phyloP scores from a whole-genome alignment of 495 filamentous ascomycete species.

The Platismatia glauca region DNA sequence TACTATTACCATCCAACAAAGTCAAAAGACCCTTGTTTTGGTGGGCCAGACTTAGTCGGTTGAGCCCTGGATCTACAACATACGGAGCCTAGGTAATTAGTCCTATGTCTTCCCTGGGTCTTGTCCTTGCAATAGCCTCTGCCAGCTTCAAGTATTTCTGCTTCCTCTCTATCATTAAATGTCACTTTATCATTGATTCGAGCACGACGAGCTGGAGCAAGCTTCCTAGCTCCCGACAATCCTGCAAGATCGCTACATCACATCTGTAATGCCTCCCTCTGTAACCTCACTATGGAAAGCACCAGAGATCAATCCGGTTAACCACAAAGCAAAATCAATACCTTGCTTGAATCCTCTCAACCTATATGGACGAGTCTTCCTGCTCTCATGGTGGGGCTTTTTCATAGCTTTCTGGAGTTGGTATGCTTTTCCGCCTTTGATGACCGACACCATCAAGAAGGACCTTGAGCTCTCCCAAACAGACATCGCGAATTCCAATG shows the following conservation, averaged over 20 bases:
- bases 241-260: background rate
- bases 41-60: no score
- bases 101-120: no score
- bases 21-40: no score
- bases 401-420: constrained; percentile 92
- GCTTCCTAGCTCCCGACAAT: background rate
- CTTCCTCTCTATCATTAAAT: background rate
- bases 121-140: no score
- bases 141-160: background rate
- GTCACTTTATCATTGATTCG: background rate
- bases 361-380: constrained; percentile 77
- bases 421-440: constrained; percentile 69
- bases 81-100: no score
- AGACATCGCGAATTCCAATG: constrained; percentile 83
- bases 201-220: background rate
- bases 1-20: background rate
- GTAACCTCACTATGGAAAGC: constrained; percentile 20
- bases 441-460: constrained; percentile 64
- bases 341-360: constrained; percentile 74
- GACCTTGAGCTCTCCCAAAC: constrained; percentile 62
- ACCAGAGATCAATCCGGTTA: constrained; percentile 58
- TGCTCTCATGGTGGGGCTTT: constrained; percentile 91
- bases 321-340: constrained; percentile 71
- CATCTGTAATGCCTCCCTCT: background rate
- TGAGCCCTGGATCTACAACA: no score